These are phyloP conservation scores for Nannochloropsis granulata DNA, from an alignment of 108 stramenopile genomes.

Conservation along the genomic window DNA sequence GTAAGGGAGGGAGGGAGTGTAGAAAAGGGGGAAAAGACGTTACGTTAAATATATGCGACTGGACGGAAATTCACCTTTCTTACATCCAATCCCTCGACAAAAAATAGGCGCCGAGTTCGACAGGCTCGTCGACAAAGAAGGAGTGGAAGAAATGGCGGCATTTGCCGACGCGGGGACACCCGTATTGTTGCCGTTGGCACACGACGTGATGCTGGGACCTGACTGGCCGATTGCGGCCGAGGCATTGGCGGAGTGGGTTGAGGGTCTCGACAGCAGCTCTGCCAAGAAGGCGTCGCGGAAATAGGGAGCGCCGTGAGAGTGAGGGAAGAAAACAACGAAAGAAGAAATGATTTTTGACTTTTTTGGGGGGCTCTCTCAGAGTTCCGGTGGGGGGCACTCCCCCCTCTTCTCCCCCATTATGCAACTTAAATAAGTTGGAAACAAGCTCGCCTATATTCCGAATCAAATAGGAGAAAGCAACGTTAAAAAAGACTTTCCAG, in stretches of 20 bases:
- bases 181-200: not conserved
- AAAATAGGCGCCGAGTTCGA: conserved; percentile 26
- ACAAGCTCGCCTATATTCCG: no score
- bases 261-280: conserved; percentile 2
- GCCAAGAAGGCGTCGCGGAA: no score
- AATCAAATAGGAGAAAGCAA: no score
- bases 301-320: no score
- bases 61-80: no score
- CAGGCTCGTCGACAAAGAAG: conserved; percentile 27
- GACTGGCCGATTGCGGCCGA: conserved; percentile 17
- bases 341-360: no score
- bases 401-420: no score
- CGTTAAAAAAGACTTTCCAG: no score
- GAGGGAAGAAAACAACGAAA: no score
- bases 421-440: no score
- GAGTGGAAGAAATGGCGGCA: conserved; percentile 22
- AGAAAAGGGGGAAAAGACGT: not conserved
- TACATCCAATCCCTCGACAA: not conserved
- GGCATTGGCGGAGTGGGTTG: conserved; percentile 21
- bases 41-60: not conserved
- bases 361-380: no score
- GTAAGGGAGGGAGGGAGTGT: not conserved
- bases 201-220: conserved; percentile 36
- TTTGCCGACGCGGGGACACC: conserved; percentile 11
- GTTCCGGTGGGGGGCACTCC: no score